Conservation (phyloP, 1,284 basidiomycete species). For the Pholiota adiposa region DNA sequence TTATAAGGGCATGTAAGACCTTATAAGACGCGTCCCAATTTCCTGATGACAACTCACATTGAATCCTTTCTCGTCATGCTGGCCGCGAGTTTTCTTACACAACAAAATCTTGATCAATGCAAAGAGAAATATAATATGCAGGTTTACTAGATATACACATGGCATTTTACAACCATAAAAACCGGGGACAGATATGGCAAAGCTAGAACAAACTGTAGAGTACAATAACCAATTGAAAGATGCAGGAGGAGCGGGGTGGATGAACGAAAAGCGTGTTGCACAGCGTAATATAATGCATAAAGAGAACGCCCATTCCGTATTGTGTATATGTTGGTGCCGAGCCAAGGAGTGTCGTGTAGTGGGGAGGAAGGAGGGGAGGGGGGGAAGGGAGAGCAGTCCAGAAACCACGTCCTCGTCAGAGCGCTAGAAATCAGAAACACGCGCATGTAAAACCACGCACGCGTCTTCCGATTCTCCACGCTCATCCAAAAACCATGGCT, state of each 20-base stretch:
- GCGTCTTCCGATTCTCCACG: not conserved
- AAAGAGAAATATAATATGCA: not conserved
- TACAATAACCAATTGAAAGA: too few relatives aligned
- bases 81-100: too few relatives aligned
- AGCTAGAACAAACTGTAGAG: too few relatives aligned
- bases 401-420: not conserved
- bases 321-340: not conserved
- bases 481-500: not conserved
- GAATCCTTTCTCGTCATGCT: too few relatives aligned
- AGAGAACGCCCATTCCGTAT: not conserved
- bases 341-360: not conserved
- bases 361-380: too few relatives aligned
- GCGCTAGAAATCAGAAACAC: not conserved
- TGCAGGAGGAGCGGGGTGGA: not conserved
- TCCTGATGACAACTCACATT: too few relatives aligned
- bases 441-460: not conserved
- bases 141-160: slow-evolving; percentile 1
- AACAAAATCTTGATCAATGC: not conserved
- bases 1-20: too few relatives aligned
- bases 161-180: not conserved
- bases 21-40: too few relatives aligned
- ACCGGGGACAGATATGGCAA: not conserved
- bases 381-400: not conserved
- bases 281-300: not conserved
- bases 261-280: not conserved